Conservation (phyloP, 192 early-diverging fungal genomes). For the Dissophora ornata region DNA sequence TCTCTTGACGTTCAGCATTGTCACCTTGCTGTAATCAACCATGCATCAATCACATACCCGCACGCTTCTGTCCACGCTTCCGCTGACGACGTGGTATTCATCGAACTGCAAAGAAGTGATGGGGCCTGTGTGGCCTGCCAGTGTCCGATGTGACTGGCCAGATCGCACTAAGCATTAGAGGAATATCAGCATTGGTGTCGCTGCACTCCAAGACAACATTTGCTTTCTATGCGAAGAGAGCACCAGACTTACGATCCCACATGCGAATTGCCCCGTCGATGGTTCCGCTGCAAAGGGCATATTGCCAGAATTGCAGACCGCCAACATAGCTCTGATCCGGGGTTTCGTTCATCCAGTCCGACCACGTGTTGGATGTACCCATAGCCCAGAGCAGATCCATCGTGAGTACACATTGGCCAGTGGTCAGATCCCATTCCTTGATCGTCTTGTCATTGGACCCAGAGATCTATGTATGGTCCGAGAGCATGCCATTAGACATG, state of each 20-base stretch:
- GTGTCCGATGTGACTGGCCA: slow-evolving; percentile 76
- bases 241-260: slow-evolving; percentile 74
- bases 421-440: slow-evolving; percentile 81
- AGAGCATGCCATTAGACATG: background rate
- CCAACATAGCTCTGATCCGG: slow-evolving; percentile 68
- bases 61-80: slow-evolving; percentile 74
- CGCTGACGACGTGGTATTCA: slow-evolving; percentile 77
- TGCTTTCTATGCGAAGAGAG: background rate
- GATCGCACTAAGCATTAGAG: slow-evolving; percentile 62
- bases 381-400: slow-evolving; percentile 80
- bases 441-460: slow-evolving; percentile 83
- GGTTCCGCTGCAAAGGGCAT: slow-evolving; percentile 81
- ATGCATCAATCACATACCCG: no score
- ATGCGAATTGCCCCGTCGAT: slow-evolving; percentile 78
- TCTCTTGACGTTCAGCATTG: no score
- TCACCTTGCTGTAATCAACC: no score
- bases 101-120: slow-evolving; percentile 74
- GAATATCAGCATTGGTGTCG: no score
- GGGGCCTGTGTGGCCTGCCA: slow-evolving; percentile 72
- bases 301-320: slow-evolving; percentile 79
- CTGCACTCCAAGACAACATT: no score
- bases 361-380: slow-evolving; percentile 36
- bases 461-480: slow-evolving; percentile 60
- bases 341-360: slow-evolving; percentile 37
- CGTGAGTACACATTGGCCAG: slow-evolving; percentile 70